Evolutionary conservation across 2,329 filamentous ascomycete species (phyloP).

Genomic region (Hypomyces perniciosus): DNA sequence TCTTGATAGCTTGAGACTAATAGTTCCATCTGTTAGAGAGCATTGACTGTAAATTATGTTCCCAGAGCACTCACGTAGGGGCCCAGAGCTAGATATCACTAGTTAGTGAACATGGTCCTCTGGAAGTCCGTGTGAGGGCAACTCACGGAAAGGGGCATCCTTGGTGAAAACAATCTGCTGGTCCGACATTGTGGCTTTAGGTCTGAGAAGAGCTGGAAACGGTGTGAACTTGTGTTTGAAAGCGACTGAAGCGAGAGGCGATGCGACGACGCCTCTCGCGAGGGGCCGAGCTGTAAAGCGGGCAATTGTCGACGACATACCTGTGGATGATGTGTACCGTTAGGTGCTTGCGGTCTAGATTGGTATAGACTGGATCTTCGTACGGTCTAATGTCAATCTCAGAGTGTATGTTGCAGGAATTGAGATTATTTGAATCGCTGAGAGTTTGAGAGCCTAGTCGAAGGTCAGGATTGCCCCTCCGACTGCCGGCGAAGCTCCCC

Average conservation of each 20-base stretch:
- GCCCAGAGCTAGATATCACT: constrained; percentile 44
- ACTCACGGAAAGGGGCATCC: constrained; percentile 54
- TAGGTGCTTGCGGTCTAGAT: neutral
- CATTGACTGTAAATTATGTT: neutral
- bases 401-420: neutral
- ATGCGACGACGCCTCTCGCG: constrained; percentile 3
- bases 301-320: constrained; percentile 21
- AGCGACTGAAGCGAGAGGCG: constrained; percentile 8
- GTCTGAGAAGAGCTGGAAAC: constrained; percentile 22
- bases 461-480: constrained; percentile 3
- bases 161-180: constrained; percentile 50
- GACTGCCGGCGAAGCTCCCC: constrained; percentile 7
- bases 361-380: neutral
- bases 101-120: neutral
- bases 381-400: neutral
- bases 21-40: constrained; percentile 5
- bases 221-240: constrained; percentile 25
- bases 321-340: constrained; percentile 12
- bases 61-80: constrained; percentile 49
- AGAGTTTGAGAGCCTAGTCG: neutral
- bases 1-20: constrained; percentile 63
- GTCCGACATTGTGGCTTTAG: constrained; percentile 40
- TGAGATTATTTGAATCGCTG: constrained; percentile 6
- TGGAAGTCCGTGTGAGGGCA: neutral
- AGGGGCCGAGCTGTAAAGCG: constrained; percentile 15